Evolutionary conservation across 2,329 filamentous ascomycete species (phyloP), one percentile per base, ranked within the genome.

Genomic region (Pyricularia pennisetigena): DNA sequence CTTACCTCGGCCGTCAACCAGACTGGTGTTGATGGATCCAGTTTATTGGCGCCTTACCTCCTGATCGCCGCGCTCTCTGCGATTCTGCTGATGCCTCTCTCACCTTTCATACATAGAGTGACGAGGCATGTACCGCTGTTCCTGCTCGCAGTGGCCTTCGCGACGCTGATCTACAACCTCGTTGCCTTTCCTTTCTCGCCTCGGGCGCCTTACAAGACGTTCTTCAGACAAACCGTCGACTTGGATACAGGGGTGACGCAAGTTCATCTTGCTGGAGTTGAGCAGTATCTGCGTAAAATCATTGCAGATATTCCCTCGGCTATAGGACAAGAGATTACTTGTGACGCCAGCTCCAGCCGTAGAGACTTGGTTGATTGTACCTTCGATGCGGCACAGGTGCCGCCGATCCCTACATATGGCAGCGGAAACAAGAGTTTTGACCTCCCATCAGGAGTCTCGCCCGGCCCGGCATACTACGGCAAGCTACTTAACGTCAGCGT

Each of bases 21-120:
- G 78, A 97, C 93, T 0, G 90, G 91, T 7, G 86, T 91, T 1
- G 95, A 99, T 76, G 95, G 95, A 1, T 91, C 88, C 70, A 85
- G 87, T 49, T 81, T 90, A 23, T 79, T 97, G 20, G 77, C 87
- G 8, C 88, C 93, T 5, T 93, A 97, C 76, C 75, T 96, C 16
- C 77, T 87, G 49, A 84, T 93, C 61, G 88, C 90, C 0, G 75
- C 83, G 7, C 83, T 94, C 70, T 88, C 88, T 14, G 85, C 92
- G 0, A 75, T 97, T 1, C 75, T 97, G 0, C 79, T 97, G 23
- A 81, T 92, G 0, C 95, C 95, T 0, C 77, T 93, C 2, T 85
- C 89, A 0, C 95, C 95, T 0, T 97, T 97, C 75, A 83, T 97
- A 59, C 94, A 98, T 76, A 90, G 94, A 62, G 87, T 95, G 71